phyloP scores from a whole-genome alignment of 768 basidiomycete genomes.

The Lentinula boryana region DNA sequence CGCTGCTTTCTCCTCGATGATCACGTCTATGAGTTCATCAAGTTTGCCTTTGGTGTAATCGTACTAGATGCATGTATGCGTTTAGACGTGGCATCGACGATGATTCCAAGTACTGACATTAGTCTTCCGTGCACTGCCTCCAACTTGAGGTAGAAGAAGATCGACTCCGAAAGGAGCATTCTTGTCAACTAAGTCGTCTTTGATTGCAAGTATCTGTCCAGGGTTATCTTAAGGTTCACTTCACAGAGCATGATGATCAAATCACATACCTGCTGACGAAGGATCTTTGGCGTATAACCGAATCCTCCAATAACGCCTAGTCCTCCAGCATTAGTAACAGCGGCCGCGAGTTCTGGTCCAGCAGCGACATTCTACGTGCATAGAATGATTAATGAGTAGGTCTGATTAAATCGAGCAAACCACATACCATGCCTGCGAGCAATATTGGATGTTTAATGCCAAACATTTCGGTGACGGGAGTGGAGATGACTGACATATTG shows the following conservation, averaged over 20 bases:
- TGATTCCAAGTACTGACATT: conserved; percentile 45
- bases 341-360: conserved; percentile 83
- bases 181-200: conserved; percentile 65
- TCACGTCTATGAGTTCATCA: conserved; percentile 78
- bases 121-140: conserved; percentile 84
- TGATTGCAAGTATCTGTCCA: conserved; percentile 65
- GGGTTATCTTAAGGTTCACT: background rate
- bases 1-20: conserved; percentile 83
- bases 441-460: conserved; percentile 85
- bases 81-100: background rate
- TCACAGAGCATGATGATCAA: background rate
- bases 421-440: conserved; percentile 56
- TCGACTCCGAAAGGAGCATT: conserved; percentile 89
- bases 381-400: background rate
- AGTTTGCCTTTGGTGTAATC: conserved; percentile 91
- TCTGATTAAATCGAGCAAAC: conserved; percentile 22
- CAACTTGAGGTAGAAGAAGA: conserved; percentile 81
- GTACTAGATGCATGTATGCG: conserved; percentile 35
- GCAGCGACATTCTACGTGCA: conserved; percentile 50
- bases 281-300: conserved; percentile 78
- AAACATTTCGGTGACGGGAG: conserved; percentile 86
- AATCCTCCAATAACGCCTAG: conserved; percentile 70
- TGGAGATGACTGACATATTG: conserved; percentile 60
- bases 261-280: conserved; percentile 62
- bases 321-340: conserved; percentile 83